Percentiles rank a stretch among this genome's conserved stretches.
Conservation (phyloP, 495 filamentous ascomycete species). For the Neurospora tetraspora region DNA sequence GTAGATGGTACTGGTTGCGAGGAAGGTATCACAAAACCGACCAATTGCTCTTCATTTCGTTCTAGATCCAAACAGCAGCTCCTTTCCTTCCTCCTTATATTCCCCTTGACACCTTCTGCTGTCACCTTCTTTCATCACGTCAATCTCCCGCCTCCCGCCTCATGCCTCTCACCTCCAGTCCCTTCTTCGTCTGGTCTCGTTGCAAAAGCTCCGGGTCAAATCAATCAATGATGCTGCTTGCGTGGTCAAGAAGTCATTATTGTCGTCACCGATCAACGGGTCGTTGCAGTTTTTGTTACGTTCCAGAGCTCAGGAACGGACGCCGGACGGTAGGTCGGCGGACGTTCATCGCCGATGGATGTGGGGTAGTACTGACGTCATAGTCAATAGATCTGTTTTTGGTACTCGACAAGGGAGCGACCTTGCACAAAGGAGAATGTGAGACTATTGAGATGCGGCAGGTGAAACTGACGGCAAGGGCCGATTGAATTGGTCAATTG, state of each 20-base stretch:
- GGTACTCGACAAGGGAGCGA: neutral
- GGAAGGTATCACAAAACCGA: neutral
- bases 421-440: neutral
- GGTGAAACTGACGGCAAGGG: neutral
- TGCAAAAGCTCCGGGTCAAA: neutral
- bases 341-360: neutral
- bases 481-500: neutral
- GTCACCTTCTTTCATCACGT: neutral
- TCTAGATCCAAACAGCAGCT: neutral
- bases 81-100: neutral
- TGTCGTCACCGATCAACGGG: neutral
- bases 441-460: neutral
- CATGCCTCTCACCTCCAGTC: neutral
- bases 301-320: neutral
- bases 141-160: neutral
- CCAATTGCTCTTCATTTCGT: neutral
- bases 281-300: neutral
- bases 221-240: neutral
- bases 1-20: no score
- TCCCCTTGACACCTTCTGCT: neutral
- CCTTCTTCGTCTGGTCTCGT: no score
- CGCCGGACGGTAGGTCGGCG: no score
- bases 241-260: neutral
- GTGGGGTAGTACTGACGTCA: neutral
- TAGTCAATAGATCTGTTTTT: neutral